Conservation (phyloP, 2,329 filamentous ascomycete species). For the Botryotinia convoluta region DNA sequence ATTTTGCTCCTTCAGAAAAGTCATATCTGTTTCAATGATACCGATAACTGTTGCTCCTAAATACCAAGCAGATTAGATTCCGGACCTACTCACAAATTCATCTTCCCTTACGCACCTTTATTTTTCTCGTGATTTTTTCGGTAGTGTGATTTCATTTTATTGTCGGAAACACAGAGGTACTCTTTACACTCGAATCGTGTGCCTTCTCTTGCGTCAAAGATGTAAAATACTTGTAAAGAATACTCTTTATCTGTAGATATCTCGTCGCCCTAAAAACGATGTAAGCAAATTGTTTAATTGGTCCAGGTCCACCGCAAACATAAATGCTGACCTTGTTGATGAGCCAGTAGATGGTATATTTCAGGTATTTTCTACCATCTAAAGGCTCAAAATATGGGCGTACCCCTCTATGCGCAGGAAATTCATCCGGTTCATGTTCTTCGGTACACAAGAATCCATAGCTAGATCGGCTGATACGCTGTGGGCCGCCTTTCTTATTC, state of each 20-base stretch:
- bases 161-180: too few relatives aligned
- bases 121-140: too few relatives aligned
- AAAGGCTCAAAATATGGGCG: not conserved
- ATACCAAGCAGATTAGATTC: too few relatives aligned
- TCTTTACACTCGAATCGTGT: too few relatives aligned
- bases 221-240: not conserved
- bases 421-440: not conserved
- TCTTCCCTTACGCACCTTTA: too few relatives aligned
- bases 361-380: not conserved
- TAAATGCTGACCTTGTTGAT: not conserved
- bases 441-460: not conserved
- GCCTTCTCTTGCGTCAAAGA: not conserved
- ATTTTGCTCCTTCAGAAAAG: too few relatives aligned
- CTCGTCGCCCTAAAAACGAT: not conserved
- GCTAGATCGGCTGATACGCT: not conserved
- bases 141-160: too few relatives aligned
- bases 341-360: not conserved
- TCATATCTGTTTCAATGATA: too few relatives aligned
- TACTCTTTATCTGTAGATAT: not conserved
- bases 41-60: too few relatives aligned
- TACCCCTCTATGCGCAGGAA: not conserved
- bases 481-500: not conserved
- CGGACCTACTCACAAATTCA: too few relatives aligned
- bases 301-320: not conserved
- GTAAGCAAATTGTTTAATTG: not conserved